Base-by-base conservation (phyloP, 208 protist genomes). In the Trypanosoma scelopori region DNA sequence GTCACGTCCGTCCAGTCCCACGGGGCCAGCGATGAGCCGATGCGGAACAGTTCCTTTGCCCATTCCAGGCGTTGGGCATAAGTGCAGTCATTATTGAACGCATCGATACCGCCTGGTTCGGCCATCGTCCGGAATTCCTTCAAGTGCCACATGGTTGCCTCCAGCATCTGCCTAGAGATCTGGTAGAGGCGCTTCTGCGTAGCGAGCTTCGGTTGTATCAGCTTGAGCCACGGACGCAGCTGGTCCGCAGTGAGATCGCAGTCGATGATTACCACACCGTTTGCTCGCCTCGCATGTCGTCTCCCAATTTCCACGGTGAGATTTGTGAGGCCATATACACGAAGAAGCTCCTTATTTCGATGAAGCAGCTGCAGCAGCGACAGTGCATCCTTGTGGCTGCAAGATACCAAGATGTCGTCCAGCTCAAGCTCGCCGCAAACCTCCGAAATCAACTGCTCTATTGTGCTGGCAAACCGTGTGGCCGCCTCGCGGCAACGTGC, bases 351-450 rank as follows among this genome's bases (percentile, higher is more conserved):
- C 62, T 78, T 80, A 71, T 95, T 87, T 48, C 79, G 84, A 47
- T 90, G 78, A 30, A 97, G 78, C 52, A 97, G 66, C 20, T 79
- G 67, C 57, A 97, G 72, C 39, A 78, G 60, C 43, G 62, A 30
- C 47, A 89, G 37, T 0, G 92, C 86, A 25, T 85, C 81, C 27
- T 70, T 71, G 76, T 97, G 92, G 18, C 83, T 82, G 59, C 92
- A 97, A 16, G 92, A 97, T 57, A 97, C 83, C 53, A 97, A 81
- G n/a, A 97, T 71, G 67, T 97, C 92, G 48, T 97, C 92, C 39
- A 93, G 50, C 49, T 84, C 81, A 11, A 91, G 74, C 7, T 76
- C 71, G 18, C 59, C 79, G 78, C 84, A 91, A 30, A 97, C 62
- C 68, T 93, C 87, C 25, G 81, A 64, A 55, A 97, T 93, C 32